Conservation (phyloP, 495 filamentous ascomycete species). For the Sphaerosporella brunnea region DNA sequence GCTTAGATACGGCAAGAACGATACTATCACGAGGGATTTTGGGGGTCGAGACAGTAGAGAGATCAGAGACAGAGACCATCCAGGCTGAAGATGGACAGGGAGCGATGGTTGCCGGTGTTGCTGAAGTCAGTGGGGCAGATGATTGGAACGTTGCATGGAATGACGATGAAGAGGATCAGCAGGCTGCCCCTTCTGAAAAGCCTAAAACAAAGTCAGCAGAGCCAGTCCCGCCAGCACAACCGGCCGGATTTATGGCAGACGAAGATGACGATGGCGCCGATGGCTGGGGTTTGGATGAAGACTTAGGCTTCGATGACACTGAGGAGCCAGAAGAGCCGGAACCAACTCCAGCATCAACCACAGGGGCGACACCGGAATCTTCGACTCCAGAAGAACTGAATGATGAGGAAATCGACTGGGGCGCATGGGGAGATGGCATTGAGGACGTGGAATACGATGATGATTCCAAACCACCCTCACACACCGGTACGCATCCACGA, state of each 20-base stretch:
- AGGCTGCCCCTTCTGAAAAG: constrained; percentile 9
- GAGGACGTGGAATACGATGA: constrained; percentile 27
- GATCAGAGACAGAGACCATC: constrained; percentile 66
- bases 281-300: constrained; percentile 41
- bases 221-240: constrained; percentile 5
- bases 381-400: neutral
- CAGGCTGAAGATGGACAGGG: constrained; percentile 42
- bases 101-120: constrained; percentile 2
- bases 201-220: neutral
- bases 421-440: constrained; percentile 21
- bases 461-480: constrained; percentile 6
- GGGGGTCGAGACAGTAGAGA: constrained; percentile 49
- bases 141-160: constrained; percentile 68
- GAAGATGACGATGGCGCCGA: constrained; percentile 37
- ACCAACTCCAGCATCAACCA: constrained; percentile 3
- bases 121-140: constrained; percentile 1
- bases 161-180: constrained; percentile 38
- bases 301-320: constrained; percentile 24
- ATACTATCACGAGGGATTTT: constrained; percentile 47
- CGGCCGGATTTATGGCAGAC: constrained; percentile 10
- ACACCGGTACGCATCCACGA: constrained; percentile 2
- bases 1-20: constrained; percentile 53
- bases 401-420: constrained; percentile 25
- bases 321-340: constrained; percentile 16
- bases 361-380: constrained; percentile 9